A percentile compares a stretch with the other conserved stretches of the same genome.
Conservation (phyloP, 2,329 filamentous ascomycete genomes). For the Pseudogymnoascus sp. region DNA sequence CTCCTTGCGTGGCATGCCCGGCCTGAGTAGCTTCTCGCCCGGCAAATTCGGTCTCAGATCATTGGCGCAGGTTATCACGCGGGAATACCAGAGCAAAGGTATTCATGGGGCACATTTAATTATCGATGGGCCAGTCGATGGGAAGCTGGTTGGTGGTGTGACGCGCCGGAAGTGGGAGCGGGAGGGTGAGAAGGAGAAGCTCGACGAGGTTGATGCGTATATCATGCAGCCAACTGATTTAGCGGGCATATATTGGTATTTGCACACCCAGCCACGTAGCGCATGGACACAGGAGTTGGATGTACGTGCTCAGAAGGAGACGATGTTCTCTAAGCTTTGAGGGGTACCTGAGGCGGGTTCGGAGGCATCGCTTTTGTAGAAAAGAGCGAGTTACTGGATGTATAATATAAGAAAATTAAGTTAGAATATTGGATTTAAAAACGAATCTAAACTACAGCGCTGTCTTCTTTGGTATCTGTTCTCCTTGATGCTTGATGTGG, state of each 20-base stretch:
- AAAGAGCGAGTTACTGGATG: background rate
- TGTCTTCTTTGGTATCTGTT: background rate
- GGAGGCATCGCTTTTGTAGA: background rate
- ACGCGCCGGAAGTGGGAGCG: constrained; percentile 42
- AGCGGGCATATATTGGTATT: constrained; percentile 72
- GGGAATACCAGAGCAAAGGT: constrained; percentile 73
- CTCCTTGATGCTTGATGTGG: background rate
- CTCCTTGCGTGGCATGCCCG: constrained; percentile 61
- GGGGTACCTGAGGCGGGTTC: background rate
- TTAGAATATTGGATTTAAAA: background rate
- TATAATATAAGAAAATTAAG: background rate
- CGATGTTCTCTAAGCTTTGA: constrained; percentile 18
- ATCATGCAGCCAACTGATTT: constrained; percentile 46
- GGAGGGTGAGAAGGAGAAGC: constrained; percentile 28
- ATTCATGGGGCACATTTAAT: constrained; percentile 74
- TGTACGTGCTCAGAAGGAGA: constrained; percentile 39
- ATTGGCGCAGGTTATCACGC: constrained; percentile 62
- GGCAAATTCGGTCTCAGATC: constrained; percentile 72
- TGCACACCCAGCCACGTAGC: constrained; percentile 71
- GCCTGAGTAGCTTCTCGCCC: constrained; percentile 61
- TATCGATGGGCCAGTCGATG: constrained; percentile 63
- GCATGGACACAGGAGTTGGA: constrained; percentile 76
- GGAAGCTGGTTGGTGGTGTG: constrained; percentile 18
- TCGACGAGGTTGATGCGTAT: constrained; percentile 15
- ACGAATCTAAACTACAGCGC: background rate